A percentile compares a stretch with the other conserved stretches of the same genome.
phyloP scores from a whole-genome alignment of 352 stramenopile genomes.

The Globisporangium recalcitrans region DNA sequence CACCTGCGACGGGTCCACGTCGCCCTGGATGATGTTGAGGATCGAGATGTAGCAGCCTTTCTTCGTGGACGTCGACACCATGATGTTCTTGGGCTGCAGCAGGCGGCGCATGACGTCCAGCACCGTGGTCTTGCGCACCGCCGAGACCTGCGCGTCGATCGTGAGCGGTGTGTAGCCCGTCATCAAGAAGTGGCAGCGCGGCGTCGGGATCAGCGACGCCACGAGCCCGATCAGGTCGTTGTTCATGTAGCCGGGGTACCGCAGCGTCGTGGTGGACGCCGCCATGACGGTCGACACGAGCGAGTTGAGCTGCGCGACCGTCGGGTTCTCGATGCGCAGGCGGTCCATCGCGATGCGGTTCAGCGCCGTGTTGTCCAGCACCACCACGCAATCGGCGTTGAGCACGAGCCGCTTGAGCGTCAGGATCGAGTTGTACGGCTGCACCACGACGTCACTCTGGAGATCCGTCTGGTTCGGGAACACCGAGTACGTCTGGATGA shows the following conservation, averaged over 20 bases:
- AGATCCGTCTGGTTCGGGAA: conserved; percentile 95
- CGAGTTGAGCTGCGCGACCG: conserved; percentile 96
- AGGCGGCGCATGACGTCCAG: conserved; percentile 98
- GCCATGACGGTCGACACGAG: conserved; percentile 99
- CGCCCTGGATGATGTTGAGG: conserved; percentile 99
- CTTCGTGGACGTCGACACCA: conserved; percentile 96
- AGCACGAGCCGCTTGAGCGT: conserved; percentile 97
- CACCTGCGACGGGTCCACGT: conserved; percentile 97
- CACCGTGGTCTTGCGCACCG: conserved; percentile 98
- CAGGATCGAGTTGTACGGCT: conserved; percentile 99
- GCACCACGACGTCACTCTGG: conserved; percentile 97
- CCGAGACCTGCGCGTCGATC: conserved; percentile 87
- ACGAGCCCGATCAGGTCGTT: conserved; percentile 99
- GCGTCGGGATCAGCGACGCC: conserved; percentile 97
- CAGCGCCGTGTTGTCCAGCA: conserved; percentile 99
- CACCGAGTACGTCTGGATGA: conserved; percentile 99
- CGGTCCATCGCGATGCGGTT: conserved; percentile 95
- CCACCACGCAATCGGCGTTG: conserved; percentile 98
- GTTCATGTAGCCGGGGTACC: conserved; percentile 99
- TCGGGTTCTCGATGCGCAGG: conserved; percentile 95
- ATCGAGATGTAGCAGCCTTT: conserved; percentile 99
- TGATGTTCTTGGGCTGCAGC: conserved; percentile 98
- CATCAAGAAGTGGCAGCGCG: conserved; percentile 99
- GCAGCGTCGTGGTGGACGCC: conserved; percentile 96
- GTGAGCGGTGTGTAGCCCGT: conserved; percentile 99